Base-by-base conservation (phyloP, 352 stramenopile species). In the Pythium aphanidermatum region DNA sequence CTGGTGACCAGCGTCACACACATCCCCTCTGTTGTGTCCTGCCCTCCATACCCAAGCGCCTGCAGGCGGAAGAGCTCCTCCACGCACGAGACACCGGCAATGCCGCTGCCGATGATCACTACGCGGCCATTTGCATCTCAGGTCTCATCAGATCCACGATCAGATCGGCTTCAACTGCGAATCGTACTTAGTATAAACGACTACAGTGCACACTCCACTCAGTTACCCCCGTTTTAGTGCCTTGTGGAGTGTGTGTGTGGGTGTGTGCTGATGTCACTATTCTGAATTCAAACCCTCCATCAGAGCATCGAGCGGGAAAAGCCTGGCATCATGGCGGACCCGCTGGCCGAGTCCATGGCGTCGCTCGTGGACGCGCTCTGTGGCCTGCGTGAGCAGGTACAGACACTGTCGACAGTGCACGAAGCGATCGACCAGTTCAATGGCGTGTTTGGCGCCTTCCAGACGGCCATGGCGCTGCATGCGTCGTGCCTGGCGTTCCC, bases 351-450 rank as follows among this genome's bases (percentile, higher is more conserved):
- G 36, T 62, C 69, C 21, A 76, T 92, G 40, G 64, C 66, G 29
- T 58, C 68, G 42, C 65, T 92, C 17, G 85, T 71, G 44, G 57
- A 64, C 23, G 74, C 77, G 51, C 67, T 92, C 33, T 70, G 70
- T 24, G 74, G 65, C 8, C 65, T 93, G 29, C 72, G 80, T 29
- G 67, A 75, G 34, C 75, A 90, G 44, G 73, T 86, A 17, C 49
- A 77, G 49, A 64, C 69, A 45, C 73, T 93, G n/a, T 38, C 62
- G 39, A 65, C 46, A 4, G 76, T 93, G 33, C 76, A 91, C 43
- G 65, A 83, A 12, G 66, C 75, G n/a, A 61, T 93, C 19, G 70
- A 82, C 20, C 60, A 75, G 43, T 92, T 92, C 49, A 92, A 91
- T 58, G 42, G 29, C 31, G 67, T 68, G 12, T 93, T 93, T 24